A percentile compares a stretch with the other conserved stretches of the same genome.
These are phyloP conservation scores for Aspergillus mulundensis DNA, from an alignment of 495 filamentous ascomycete genomes.

Conservation along the genomic window DNA sequence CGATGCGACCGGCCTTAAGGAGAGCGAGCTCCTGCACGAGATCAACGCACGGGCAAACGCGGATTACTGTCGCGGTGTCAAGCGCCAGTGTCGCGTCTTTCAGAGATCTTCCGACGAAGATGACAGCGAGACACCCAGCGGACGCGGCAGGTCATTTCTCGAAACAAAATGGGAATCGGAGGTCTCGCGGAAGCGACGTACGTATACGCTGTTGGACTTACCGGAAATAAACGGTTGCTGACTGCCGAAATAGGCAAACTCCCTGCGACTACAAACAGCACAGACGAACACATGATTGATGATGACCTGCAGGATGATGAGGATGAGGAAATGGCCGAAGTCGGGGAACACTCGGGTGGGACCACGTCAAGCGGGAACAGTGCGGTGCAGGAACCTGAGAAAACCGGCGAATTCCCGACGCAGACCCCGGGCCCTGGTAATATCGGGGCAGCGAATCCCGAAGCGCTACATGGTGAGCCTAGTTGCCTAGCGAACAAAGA, in stretches of 20 bases:
- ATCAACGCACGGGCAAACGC: conserved; percentile 31
- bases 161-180: conserved; percentile 41
- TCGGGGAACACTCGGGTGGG: conserved; percentile 12
- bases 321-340: conserved; percentile 8
- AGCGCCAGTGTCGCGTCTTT: conserved; percentile 38
- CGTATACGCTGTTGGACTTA: conserved; percentile 13
- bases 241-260: conserved; percentile 33
- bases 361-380: conserved; percentile 20
- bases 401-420: conserved; percentile 16
- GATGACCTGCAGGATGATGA: conserved; percentile 5
- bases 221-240: background rate
- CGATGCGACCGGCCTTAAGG: conserved; percentile 14
- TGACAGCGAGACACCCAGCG: background rate
- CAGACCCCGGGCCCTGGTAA: conserved; percentile 10
- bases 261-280: conserved; percentile 20
- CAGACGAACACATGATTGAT: conserved; percentile 15
- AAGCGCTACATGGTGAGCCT: conserved; percentile 20
- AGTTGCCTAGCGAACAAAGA: conserved; percentile 2
- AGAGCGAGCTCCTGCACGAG: conserved; percentile 26
- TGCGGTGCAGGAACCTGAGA: conserved; percentile 9
- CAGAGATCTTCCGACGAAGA: background rate
- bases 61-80: conserved; percentile 37
- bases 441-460: conserved; percentile 20
- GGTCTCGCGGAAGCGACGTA: conserved; percentile 36
- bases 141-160: conserved; percentile 32